Evolutionary conservation across 106 monocot genomes (phyloP).

Genomic region (Dendrobium nobile): DNA sequence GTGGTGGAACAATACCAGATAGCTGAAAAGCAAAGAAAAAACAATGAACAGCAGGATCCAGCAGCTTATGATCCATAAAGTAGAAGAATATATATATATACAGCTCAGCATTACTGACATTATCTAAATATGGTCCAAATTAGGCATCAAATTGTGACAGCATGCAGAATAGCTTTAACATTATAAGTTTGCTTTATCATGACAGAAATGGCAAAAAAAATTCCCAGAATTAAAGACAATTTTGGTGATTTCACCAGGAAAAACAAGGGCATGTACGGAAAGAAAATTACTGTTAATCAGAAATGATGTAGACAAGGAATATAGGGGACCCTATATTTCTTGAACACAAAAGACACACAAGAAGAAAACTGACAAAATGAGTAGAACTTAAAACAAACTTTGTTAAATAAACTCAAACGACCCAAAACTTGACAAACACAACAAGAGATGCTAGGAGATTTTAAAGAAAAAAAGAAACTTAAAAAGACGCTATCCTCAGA

Average conservation of each 20-base stretch:
- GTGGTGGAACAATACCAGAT: conserved; percentile 73
- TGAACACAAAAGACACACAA: too few species aligned
- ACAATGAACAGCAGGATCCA: not conserved
- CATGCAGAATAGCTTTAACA: not conserved
- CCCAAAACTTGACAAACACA: too few species aligned
- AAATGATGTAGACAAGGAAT: too few species aligned
- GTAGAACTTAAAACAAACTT: too few species aligned
- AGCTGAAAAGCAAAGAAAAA: conserved; percentile 38
- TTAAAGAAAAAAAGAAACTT: too few species aligned
- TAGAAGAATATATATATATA: not conserved
- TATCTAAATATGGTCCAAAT: not conserved
- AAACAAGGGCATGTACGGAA: not conserved
- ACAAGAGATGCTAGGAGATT: too few species aligned
- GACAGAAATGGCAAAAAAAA: not conserved
- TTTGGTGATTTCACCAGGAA: not conserved
- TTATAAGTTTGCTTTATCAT: not conserved
- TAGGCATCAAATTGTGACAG: not conserved
- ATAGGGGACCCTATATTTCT: too few species aligned
- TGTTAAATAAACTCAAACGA: too few species aligned
- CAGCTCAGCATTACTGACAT: not conserved
- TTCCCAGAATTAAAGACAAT: not conserved
- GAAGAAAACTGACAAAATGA: too few species aligned
- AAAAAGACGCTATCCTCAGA: too few species aligned
- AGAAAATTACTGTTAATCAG: not conserved
- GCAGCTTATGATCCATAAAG: not conserved